Evolutionary conservation across 1,139 yeast species (phyloP).

Genomic region (Kodamaea arcana): DNA sequence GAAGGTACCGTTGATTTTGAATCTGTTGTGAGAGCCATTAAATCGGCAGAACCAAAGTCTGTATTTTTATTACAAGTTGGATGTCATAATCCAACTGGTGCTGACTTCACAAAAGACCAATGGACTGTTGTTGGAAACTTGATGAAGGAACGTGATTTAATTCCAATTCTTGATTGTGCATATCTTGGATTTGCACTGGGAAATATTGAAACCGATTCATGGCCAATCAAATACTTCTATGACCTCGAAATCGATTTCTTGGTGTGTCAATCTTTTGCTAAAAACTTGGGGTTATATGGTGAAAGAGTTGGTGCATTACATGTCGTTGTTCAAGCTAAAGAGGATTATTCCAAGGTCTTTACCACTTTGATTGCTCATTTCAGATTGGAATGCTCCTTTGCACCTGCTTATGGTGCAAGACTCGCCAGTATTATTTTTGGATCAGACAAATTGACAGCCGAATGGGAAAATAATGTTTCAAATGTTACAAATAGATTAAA

Average conservation of each 20-base stretch:
- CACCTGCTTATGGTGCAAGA: slow-evolving; percentile 46
- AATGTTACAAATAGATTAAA: slow-evolving; percentile 28
- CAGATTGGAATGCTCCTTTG: slow-evolving; percentile 41
- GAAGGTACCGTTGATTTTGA: slow-evolving; percentile 30
- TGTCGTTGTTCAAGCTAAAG: slow-evolving; percentile 27
- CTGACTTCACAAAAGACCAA: slow-evolving; percentile 84
- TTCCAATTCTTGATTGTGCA: slow-evolving; percentile 91
- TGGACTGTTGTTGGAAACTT: slow-evolving; percentile 58
- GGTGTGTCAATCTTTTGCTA: slow-evolving; percentile 44
- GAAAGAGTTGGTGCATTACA: slow-evolving; percentile 44
- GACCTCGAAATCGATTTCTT: slow-evolving; percentile 15
- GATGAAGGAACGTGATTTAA: slow-evolving; percentile 44
- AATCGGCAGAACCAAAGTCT: slow-evolving; percentile 27
- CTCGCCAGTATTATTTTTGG: slow-evolving; percentile 28
- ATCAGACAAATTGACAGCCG: slow-evolving; percentile 20
- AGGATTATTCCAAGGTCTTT: slow-evolving; percentile 18
- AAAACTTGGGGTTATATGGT: slow-evolving; percentile 44
- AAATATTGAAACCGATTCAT: slow-evolving; percentile 19
- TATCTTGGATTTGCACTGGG: slow-evolving; percentile 67
- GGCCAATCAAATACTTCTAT: slow-evolving; percentile 17
- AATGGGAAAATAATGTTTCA: slow-evolving; percentile 36
- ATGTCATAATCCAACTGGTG: slow-evolving; percentile 98
- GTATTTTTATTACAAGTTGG: slow-evolving; percentile 65
- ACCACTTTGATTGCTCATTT: slow-evolving; percentile 27
- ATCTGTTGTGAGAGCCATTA: slow-evolving; percentile 23